Base-by-base conservation (phyloP, 23 red algal genomes). In the Gracilaria gracilis region DNA sequence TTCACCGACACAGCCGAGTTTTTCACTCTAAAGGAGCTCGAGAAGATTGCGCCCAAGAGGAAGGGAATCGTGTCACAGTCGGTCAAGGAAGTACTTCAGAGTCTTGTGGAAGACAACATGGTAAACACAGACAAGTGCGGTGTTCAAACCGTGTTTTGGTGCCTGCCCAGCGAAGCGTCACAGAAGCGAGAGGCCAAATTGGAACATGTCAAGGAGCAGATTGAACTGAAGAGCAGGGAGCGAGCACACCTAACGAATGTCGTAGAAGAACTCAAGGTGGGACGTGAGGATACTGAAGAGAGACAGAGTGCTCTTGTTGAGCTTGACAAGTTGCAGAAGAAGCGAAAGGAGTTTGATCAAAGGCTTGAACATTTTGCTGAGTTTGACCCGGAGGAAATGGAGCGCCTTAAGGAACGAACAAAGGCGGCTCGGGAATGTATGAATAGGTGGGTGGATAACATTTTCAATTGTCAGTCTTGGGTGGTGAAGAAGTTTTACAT, bases 11-110 rank as follows among this genome's bases (percentile, higher is more conserved):
- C 96, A 29, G 88, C 91, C 23, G 94, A 98, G 35, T 96, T 96
- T 69, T 98, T 93, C 80, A 98, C 97, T 23, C 79, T 98, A 0
- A 98, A 98, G 70, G 97, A 98, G 73, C 90, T 98, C 58, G 97
- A 98, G 55, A 98, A 98, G 65, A 75, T 98, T 33, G 97, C 97
- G 27, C 89, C 93, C 28, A 98, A 98, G 76, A 69, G 81, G 32
- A 98, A 98, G 59, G 97, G 97, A 33, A 98, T 98, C 58, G 90
- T 95, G 0, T 89, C 86, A 9, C 97, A 95, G 36, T 95, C 97
- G 15, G 97, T 98, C 17, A 98, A 98, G 55, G 97, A 98, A 57
- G 97, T 98, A 28, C 75, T 98, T 5, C 93, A 95, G 54, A 93
- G 82, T 32, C 91, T 98, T 49, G 97, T 98, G 2, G 97, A 98